Base-by-base conservation (phyloP, 2,329 filamentous ascomycete genomes). In the Cladophialophora chaetospira region DNA sequence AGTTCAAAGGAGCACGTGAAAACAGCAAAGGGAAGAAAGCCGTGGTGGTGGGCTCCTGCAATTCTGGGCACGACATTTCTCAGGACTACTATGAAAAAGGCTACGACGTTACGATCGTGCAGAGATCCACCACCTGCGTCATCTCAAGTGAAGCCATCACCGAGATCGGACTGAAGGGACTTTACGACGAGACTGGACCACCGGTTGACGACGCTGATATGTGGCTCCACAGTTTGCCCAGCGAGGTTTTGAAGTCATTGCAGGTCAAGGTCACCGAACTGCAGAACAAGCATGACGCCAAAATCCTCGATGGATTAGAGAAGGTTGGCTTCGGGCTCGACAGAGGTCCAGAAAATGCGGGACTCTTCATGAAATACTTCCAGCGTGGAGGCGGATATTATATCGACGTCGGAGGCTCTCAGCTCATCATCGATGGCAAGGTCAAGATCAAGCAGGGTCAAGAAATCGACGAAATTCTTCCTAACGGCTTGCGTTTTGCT, bases 321-420 rank as follows among this genome's bases (percentile, higher is more conserved):
- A 78, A 75, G 33, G 84, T 76, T 0, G 86, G 86, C 0, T 88
- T 88, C 75, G 78, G 78, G 51, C 69, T 84, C 0, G 84, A 88
- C 62, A 71, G 67, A 0, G 85, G 85, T 0, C 79, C 82, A 0
- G 78, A 85, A 51, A 79, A 75, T 0, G 73, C 78, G 0, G 85
- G 86, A 0, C 73, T 88, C 1, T 77, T 83, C 55, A 70, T 81
- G 50, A 87, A 87, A 68, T 88, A 87, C 65, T 77, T 86, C 60
- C 82, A 85, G 63, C 79, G 82, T 2, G 85, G 85, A 1, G 86
- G 87, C 0, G 86, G 86, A 0, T 88, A 88, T 67, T 88, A 88
- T 70, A 86, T 88, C 60, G 84, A 89, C 58, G 84, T 88, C 1
- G 87, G 87, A 0, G 82, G 80, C 0, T 82, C 81, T 0, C 71